Conservation (phyloP, 176 grass and related monocot species). For the Themeda triandra region DNA sequence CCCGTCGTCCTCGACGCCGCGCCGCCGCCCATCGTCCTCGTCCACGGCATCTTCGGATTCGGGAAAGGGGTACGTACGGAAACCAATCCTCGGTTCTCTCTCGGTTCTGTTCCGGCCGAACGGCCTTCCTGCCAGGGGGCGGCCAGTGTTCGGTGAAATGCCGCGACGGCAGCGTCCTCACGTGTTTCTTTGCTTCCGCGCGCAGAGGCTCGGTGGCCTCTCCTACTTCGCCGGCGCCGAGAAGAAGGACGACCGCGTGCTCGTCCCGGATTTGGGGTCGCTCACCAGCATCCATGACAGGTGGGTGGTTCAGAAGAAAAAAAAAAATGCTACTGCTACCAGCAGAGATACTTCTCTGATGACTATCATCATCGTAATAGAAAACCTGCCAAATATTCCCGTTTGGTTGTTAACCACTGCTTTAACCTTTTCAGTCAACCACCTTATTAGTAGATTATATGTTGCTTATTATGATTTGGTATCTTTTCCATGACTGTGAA, state of each 20-base stretch:
- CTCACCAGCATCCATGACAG: constrained; percentile 97
- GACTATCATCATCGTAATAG: not conserved
- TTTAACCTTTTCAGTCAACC: not conserved
- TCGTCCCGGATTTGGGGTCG: constrained; percentile 98
- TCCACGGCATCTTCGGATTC: constrained; percentile 98
- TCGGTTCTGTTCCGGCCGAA: not conserved
- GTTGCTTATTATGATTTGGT: not conserved
- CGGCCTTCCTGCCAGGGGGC: not conserved
- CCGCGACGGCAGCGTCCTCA: not conserved
- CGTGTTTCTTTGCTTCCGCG: not conserved
- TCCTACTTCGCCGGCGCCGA: constrained; percentile 99
- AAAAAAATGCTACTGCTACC: not conserved
- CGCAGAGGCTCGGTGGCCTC: constrained; percentile 81
- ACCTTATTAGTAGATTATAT: constrained; percentile 10
- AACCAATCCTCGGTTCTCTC: not conserved
- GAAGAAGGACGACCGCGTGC: constrained; percentile 95
- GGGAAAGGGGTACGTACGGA: constrained; percentile 86
- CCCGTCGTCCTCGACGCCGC: constrained; percentile 56
- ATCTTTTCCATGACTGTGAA: not conserved
- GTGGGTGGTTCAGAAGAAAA: constrained; percentile 15
- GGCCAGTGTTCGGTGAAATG: constrained; percentile 31
- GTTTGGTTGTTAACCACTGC: not conserved
- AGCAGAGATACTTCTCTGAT: not conserved
- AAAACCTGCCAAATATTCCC: not conserved
- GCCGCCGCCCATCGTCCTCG: constrained; percentile 86